Base-by-base conservation (phyloP, 345 rosid species). In the Lepidium didymum region DNA sequence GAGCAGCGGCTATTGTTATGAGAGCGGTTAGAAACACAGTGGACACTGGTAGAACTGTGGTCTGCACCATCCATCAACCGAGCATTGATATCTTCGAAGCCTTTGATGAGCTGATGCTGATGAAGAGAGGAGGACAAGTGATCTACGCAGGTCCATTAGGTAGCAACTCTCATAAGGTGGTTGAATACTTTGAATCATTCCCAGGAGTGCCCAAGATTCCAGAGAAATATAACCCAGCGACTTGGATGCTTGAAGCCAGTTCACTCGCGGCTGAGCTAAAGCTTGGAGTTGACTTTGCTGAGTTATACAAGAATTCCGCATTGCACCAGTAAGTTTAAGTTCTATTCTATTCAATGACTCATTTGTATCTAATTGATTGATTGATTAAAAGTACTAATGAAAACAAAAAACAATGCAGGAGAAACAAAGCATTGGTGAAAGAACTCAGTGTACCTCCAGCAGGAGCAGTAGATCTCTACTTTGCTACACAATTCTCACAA, bases 241-340 rank as follows among this genome's bases (percentile, higher is more conserved):
- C 93, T 14, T 87, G 91, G 93, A 87, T 87, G 93, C 81, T 87
- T 29, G 93, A 90, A 86, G 96, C 85, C 70, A 90, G 91, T 78
- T 85, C 93, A 3, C 59, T 77, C 2, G 89, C 96, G 4, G 88
- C 85, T 1, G 96, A 90, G 74, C 62, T 79, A 0, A 74, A 85
- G 47, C 88, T 90, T 5, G 80, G 82, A 40, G 81, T 86, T 38
- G 93, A 90, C 72, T 90, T 90, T 52, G 88, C 90, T 7, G 88
- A 87, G 38, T 29, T 75, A 37, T 83, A 87, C 83, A 84, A 64
- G 19, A 64, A 80, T 10, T 85, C 93, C 18, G 62, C 89, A 8
- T 75, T 87, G 34, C 31, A 68, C 73, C 83, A 81, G 96, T 85
- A 77, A 62, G 93, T 58, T 58, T 58, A 21, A 23, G 1, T 21